A percentile compares a stretch with the other conserved stretches of the same genome.
Conservation (phyloP, 1,139 yeast genomes). For the Debaryomyces subglobosus region DNA sequence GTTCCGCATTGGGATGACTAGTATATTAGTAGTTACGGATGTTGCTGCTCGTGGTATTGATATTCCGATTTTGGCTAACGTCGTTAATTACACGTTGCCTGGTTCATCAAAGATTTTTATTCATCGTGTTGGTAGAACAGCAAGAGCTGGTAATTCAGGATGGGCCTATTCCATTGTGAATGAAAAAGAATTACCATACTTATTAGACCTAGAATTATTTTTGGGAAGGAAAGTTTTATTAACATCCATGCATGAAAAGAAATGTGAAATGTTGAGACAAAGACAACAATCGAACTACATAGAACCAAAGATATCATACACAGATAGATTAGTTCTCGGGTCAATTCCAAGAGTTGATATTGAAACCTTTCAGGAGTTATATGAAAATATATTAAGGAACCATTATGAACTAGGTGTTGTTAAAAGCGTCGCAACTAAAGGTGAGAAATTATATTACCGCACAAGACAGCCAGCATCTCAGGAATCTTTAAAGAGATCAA, state of each 20-base stretch:
- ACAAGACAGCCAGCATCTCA: constrained; percentile 85
- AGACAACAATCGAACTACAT: constrained; percentile 45
- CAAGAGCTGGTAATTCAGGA: constrained; percentile 97
- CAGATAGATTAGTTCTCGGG: constrained; percentile 81
- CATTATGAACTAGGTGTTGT: constrained; percentile 72
- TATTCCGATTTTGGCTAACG: constrained; percentile 94
- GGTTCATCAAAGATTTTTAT: constrained; percentile 90
- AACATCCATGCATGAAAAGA: constrained; percentile 69
- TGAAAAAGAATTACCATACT: constrained; percentile 85
- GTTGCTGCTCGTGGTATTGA: constrained; percentile 99
- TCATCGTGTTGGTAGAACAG: constrained; percentile 99
- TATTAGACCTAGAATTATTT: constrained; percentile 87
- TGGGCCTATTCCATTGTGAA: constrained; percentile 94
- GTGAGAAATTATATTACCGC: constrained; percentile 83
- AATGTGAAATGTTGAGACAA: constrained; percentile 52
- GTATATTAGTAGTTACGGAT: constrained; percentile 90
- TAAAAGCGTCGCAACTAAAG: constrained; percentile 76
- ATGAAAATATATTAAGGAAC: constrained; percentile 58
- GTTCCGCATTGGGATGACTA: constrained; percentile 82
- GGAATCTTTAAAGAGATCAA: constrained; percentile 83
- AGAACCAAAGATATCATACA: constrained; percentile 66
- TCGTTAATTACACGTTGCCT: constrained; percentile 87
- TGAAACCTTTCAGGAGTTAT: constrained; percentile 76
- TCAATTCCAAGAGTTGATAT: constrained; percentile 72
- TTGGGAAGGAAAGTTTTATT: constrained; percentile 79